These are phyloP conservation scores for Vitis hybrid DNA, from an alignment of 177 flowering plant genomes.

Conservation along the genomic window DNA sequence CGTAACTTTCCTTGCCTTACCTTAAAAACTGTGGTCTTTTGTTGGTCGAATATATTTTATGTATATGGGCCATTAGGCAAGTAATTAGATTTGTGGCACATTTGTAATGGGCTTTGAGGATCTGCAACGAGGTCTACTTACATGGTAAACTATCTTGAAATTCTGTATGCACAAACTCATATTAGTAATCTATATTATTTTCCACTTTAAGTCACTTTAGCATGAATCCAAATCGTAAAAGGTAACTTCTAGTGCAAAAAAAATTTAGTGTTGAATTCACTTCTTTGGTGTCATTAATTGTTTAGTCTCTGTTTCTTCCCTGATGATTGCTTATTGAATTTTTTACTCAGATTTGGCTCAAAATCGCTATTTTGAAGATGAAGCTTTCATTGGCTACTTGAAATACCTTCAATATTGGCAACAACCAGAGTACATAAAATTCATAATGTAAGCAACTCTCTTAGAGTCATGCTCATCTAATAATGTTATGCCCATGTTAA, in stretches of 20 bases:
- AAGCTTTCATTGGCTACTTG: conserved; percentile 95
- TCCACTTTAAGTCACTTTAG: background rate
- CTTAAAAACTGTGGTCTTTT: too few relatives aligned
- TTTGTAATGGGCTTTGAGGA: background rate
- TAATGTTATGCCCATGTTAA: too few relatives aligned
- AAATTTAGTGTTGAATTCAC: background rate
- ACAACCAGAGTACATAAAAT: conserved; percentile 80
- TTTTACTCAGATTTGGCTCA: conserved; percentile 82
- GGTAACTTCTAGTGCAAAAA: background rate
- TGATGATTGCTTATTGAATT: conserved; percentile 1
- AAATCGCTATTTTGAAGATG: conserved; percentile 97
- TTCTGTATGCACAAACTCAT: background rate
- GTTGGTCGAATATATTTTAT: too few relatives aligned
- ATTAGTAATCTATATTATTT: background rate
- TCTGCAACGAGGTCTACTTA: background rate
- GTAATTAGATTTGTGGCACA: background rate
- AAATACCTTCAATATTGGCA: conserved; percentile 98
- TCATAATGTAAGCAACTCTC: conserved; percentile 68
- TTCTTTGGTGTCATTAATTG: background rate
- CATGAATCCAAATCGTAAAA: too few relatives aligned
- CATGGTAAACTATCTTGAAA: background rate
- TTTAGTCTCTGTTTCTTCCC: background rate
- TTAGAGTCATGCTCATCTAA: background rate
- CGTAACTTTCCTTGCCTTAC: too few relatives aligned
- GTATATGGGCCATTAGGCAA: too few relatives aligned